phyloP scores from a whole-genome alignment of 805 yeast species.

The Saturnispora gosingensis region DNA sequence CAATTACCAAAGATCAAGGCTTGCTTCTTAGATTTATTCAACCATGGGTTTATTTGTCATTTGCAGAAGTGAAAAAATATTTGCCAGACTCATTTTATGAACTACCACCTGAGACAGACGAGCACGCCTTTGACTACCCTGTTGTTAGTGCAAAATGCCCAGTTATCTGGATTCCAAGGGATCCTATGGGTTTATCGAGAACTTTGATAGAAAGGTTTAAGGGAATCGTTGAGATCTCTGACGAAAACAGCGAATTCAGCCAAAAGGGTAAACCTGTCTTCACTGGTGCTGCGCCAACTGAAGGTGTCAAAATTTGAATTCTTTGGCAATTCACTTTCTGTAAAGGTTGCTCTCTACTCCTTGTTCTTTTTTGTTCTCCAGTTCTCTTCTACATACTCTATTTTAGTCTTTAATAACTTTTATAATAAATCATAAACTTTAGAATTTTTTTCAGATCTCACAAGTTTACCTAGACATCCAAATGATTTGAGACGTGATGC shows the following conservation, averaged over 20 bases:
- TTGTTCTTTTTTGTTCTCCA: neutral
- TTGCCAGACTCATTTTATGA: constrained; percentile 53
- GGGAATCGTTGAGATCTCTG: constrained; percentile 51
- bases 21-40: constrained; percentile 36
- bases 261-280: constrained; percentile 39
- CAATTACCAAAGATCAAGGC: constrained; percentile 12
- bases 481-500: neutral
- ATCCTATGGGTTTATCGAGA: constrained; percentile 73
- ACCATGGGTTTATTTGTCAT: constrained; percentile 46
- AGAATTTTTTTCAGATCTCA: neutral
- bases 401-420: neutral
- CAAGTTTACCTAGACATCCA: neutral
- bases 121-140: constrained; percentile 71
- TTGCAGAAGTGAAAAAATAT: constrained; percentile 38
- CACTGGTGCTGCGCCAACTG: constrained; percentile 43
- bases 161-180: constrained; percentile 85
- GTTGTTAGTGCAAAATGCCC: constrained; percentile 63
- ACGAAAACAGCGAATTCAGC: constrained; percentile 55
- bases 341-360: neutral
- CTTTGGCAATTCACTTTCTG: no score
- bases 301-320: neutral
- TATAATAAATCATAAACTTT: neutral
- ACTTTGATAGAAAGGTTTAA: constrained; percentile 46
- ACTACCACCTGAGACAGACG: constrained; percentile 37
- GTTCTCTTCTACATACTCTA: neutral